Conservation (phyloP, 2,329 filamentous ascomycete genomes). For the Zasmidium cellare region DNA sequence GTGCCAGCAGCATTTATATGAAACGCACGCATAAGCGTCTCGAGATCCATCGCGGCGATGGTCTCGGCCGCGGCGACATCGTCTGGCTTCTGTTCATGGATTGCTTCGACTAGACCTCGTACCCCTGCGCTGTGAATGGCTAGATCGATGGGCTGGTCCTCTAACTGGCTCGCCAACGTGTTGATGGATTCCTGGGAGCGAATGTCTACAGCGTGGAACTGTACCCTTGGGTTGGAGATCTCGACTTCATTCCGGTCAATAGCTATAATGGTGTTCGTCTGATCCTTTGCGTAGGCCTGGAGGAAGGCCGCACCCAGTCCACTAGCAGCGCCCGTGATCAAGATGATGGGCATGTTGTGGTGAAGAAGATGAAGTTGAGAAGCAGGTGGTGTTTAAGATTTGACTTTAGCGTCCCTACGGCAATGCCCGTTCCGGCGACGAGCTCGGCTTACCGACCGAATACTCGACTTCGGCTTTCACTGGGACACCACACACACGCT, state of each 20-base stretch:
- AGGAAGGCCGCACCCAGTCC: conserved; percentile 41
- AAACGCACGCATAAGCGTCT: conserved; percentile 41
- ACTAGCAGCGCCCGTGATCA: conserved; percentile 40
- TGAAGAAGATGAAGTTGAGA: not conserved
- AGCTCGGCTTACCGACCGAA: too few relatives aligned
- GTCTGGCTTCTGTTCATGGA: conserved; percentile 27
- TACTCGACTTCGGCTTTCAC: too few relatives aligned
- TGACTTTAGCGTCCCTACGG: too few relatives aligned
- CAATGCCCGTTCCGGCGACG: too few relatives aligned
- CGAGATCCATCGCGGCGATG: conserved; percentile 39
- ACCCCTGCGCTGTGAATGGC: conserved; percentile 48
- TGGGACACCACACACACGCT: not conserved
- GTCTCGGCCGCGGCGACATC: conserved; percentile 45
- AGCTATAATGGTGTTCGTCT: conserved; percentile 32
- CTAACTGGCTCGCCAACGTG: conserved; percentile 20
- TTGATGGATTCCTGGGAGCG: conserved; percentile 27
- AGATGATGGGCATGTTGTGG: conserved; percentile 24
- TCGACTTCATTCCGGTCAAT: conserved; percentile 30
- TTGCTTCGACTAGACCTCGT: conserved; percentile 42
- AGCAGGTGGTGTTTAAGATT: not conserved
- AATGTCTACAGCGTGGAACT: conserved; percentile 32
- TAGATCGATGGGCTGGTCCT: conserved; percentile 35
- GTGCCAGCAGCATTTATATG: conserved; percentile 46
- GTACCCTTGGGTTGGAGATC: not conserved
- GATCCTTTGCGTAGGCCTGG: conserved; percentile 24